Evolutionary conservation across 257 asterid genomes (phyloP).

Genomic region (Salvia hispanica): DNA sequence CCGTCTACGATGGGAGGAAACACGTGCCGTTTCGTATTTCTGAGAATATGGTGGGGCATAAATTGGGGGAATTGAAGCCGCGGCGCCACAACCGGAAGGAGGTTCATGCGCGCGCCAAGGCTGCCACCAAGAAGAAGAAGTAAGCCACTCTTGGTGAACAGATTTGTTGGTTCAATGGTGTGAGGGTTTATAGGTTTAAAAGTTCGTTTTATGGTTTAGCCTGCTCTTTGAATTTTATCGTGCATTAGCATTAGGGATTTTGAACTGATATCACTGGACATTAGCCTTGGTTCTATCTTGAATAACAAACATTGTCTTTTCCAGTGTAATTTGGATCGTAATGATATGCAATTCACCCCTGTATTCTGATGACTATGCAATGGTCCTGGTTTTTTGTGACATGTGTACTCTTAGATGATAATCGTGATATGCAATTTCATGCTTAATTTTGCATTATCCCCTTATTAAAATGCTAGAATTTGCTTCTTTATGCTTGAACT

Average conservation of each 20-base stretch:
- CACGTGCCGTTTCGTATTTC: slow-evolving; percentile 48
- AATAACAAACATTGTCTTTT: neutral
- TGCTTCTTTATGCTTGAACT: neutral
- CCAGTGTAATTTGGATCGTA: neutral
- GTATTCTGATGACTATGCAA: neutral
- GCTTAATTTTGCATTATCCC: neutral
- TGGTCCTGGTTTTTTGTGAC: neutral
- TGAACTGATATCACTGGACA: neutral
- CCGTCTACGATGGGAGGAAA: slow-evolving; percentile 56
- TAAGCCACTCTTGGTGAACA: slow-evolving; percentile 17
- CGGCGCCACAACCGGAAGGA: slow-evolving; percentile 44
- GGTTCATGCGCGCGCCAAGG: slow-evolving; percentile 45
- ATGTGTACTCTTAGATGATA: neutral
- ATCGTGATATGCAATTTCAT: neutral
- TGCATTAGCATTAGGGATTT: neutral
- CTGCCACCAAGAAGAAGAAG: slow-evolving; percentile 47
- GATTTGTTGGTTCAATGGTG: neutral
- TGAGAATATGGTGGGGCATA: slow-evolving; percentile 68
- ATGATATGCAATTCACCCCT: neutral
- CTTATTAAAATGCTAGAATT: neutral
- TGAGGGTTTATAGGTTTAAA: neutral
- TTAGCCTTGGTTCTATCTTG: neutral
- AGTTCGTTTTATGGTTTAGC: neutral
- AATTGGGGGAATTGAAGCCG: slow-evolving; percentile 51
- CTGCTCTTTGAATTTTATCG: neutral